These are phyloP conservation scores for Nevesoporus exiguus DNA, from an alignment of 768 basidiomycete genomes.

Conservation along the genomic window DNA sequence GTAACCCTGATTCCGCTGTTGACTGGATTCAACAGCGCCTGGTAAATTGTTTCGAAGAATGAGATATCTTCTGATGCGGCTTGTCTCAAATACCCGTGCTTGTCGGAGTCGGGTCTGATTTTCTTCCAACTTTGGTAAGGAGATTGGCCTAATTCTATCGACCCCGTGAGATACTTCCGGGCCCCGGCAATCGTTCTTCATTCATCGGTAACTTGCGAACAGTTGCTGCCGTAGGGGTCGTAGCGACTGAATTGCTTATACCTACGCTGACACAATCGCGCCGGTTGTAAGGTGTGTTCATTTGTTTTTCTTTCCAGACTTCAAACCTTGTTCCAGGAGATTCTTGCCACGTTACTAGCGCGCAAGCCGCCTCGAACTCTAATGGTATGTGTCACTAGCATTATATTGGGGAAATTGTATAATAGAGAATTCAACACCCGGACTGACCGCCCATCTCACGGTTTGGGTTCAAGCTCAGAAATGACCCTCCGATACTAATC, in stretches of 20 bases:
- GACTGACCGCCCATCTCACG: slow-evolving; percentile 10
- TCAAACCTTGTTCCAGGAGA: slow-evolving; percentile 21
- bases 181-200: slow-evolving; percentile 5
- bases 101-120: not conserved
- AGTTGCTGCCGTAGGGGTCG: slow-evolving; percentile 13
- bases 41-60: slow-evolving; percentile 13
- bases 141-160: not conserved
- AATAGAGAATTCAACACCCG: not conserved
- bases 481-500: not conserved
- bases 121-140: not conserved
- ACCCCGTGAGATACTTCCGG: not conserved
- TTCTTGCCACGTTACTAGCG: not conserved
- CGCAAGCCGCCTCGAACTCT: slow-evolving; percentile 1
- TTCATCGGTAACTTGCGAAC: slow-evolving; percentile 12
- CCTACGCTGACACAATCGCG: slow-evolving; percentile 3
- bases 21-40: slow-evolving; percentile 7
- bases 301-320: slow-evolving; percentile 4
- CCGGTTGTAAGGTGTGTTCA: slow-evolving; percentile 28
- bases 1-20: slow-evolving; percentile 5
- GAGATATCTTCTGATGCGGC: not conserved
- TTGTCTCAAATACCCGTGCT: not conserved
- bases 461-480: slow-evolving; percentile 15
- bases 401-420: slow-evolving; percentile 1
- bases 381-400: slow-evolving; percentile 13
- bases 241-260: slow-evolving; percentile 29